A percentile compares a stretch with the other conserved stretches of the same genome.
Conservation (phyloP, 192 early-diverging fungal genomes). For the Mortierella claussenii region DNA sequence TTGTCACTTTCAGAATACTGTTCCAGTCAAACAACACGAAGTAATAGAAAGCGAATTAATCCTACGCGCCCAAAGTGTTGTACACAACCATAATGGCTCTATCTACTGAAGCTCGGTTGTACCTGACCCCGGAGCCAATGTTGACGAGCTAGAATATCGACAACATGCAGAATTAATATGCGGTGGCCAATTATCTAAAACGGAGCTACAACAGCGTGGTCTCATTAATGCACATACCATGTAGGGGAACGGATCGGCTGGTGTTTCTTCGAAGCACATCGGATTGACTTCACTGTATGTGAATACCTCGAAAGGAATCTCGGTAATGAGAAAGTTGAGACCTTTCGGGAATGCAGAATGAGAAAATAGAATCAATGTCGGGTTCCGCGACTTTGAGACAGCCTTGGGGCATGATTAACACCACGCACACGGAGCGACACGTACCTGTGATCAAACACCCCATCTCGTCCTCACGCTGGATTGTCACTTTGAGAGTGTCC, state of each 20-base stretch:
- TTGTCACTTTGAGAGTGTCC: slow-evolving; percentile 73
- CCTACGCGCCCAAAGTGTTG: too few relatives aligned
- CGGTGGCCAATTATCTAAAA: too few relatives aligned
- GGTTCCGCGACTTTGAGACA: too few relatives aligned
- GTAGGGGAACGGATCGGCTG: slow-evolving; percentile 84
- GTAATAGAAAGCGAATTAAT: too few relatives aligned
- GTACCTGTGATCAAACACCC: slow-evolving; percentile 80
- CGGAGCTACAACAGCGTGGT: too few relatives aligned
- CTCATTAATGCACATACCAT: slow-evolving; percentile 65
- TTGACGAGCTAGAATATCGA: slow-evolving; percentile 91
- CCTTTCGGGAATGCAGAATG: slow-evolving; percentile 54
- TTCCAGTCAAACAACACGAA: background rate
- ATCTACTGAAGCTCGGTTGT: too few relatives aligned
- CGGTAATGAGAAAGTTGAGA: slow-evolving; percentile 90
- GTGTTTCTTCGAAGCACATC: slow-evolving; percentile 66
- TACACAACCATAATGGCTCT: background rate
- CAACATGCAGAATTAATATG: background rate
- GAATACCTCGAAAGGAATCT: slow-evolving; percentile 95
- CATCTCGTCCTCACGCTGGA: slow-evolving; percentile 95
- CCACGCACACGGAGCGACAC: too few relatives aligned
- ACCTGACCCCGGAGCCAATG: slow-evolving; percentile 95
- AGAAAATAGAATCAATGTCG: background rate
- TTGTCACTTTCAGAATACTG: slow-evolving; percentile 93
- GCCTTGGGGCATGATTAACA: too few relatives aligned
- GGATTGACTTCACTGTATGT: slow-evolving; percentile 84